These are phyloP conservation scores for Colletotrichum destructivum DNA, from an alignment of 2,329 filamentous ascomycete genomes.

Conservation along the genomic window DNA sequence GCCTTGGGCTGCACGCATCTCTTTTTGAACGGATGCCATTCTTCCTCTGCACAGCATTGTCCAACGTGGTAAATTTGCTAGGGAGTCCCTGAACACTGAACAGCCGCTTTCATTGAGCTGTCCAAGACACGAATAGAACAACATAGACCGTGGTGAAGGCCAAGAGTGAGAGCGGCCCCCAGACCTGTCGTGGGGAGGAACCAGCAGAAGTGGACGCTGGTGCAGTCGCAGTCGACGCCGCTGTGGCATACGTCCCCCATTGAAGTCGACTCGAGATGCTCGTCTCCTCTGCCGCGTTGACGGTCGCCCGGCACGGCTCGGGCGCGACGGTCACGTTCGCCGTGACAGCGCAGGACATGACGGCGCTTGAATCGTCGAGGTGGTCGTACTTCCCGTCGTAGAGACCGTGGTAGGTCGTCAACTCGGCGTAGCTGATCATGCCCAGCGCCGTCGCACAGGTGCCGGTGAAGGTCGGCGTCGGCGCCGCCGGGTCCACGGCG, in stretches of 20 bases:
- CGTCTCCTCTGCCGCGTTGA: conserved; percentile 17
- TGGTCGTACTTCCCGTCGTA: background rate
- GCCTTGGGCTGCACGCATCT: no score
- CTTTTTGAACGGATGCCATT: no score
- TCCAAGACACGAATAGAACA: no score
- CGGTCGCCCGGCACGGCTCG: conserved; percentile 21
- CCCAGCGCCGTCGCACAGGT: conserved; percentile 21
- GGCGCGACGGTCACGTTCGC: conserved; percentile 9
- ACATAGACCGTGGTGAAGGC: no score
- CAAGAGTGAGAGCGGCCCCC: background rate
- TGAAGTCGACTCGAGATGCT: conserved; percentile 25
- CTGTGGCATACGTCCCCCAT: conserved; percentile 38
- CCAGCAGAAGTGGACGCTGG: conserved; percentile 46
- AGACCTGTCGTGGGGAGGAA: background rate
- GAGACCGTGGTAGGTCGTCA: conserved; percentile 26
- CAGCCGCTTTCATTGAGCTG: no score
- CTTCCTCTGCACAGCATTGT: no score
- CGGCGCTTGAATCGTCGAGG: background rate
- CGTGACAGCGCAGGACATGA: conserved; percentile 16
- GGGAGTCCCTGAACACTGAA: no score
- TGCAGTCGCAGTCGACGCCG: conserved; percentile 43
- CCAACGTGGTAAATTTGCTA: no score
- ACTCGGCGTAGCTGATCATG: conserved; percentile 5
- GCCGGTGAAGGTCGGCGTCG: conserved; percentile 25
- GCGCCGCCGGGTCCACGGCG: background rate